A percentile compares a stretch with the other conserved stretches of the same genome.
These are phyloP conservation scores for Pestalotiopsis fici DNA, from an alignment of 2,329 filamentous ascomycete genomes.

Conservation along the genomic window DNA sequence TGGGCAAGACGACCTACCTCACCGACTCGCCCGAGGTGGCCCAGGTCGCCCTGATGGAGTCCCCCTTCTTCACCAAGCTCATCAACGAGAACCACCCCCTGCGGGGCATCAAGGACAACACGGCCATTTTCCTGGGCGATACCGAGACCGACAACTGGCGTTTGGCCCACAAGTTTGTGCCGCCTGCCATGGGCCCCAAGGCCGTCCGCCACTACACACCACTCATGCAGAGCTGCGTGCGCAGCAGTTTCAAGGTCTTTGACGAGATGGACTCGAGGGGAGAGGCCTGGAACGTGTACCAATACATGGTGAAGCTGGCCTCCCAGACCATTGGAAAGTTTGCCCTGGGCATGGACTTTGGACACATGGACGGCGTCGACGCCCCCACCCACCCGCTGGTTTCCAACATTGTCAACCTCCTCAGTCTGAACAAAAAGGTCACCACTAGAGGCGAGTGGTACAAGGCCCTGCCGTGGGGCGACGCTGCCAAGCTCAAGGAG, in stretches of 20 bases:
- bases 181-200: slow-evolving; percentile 58
- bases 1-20: slow-evolving; percentile 49
- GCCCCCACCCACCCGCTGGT: slow-evolving; percentile 53
- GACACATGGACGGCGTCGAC: slow-evolving; percentile 43
- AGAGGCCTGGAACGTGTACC: slow-evolving; percentile 49
- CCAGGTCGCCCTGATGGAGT: slow-evolving; percentile 46
- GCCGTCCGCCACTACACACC: slow-evolving; percentile 62
- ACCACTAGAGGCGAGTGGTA: slow-evolving; percentile 57
- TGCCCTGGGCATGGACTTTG: slow-evolving; percentile 44
- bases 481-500: slow-evolving; percentile 43
- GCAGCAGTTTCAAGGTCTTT: slow-evolving; percentile 50
- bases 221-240: slow-evolving; percentile 55
- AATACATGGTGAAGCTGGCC: slow-evolving; percentile 50
- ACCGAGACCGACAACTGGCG: slow-evolving; percentile 53
- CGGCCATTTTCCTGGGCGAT: slow-evolving; percentile 49
- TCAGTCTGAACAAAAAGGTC: slow-evolving; percentile 61
- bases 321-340: slow-evolving; percentile 45
- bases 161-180: slow-evolving; percentile 61
- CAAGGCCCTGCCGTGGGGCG: slow-evolving; percentile 55
- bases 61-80: slow-evolving; percentile 53
- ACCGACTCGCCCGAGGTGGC: slow-evolving; percentile 51
- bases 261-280: slow-evolving; percentile 49
- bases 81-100: slow-evolving; percentile 52
- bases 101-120: slow-evolving; percentile 38
- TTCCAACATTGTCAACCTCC: slow-evolving; percentile 44